Percentiles rank a stretch among this genome's conserved stretches.
Conservation (phyloP, 2,329 filamentous ascomycete species). For the Ophiostoma himal-ulmi region DNA sequence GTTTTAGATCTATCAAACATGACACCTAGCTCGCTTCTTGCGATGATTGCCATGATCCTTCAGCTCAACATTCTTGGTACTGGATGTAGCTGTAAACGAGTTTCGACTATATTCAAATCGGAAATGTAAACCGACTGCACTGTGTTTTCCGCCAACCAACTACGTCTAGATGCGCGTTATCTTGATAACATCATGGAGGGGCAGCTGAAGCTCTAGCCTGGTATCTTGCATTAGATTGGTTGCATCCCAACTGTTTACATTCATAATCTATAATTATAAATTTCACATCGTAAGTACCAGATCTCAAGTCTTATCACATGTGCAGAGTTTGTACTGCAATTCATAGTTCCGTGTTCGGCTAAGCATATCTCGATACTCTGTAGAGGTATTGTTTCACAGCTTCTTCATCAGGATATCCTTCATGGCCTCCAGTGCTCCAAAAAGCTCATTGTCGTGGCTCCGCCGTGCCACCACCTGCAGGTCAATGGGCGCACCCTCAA, state of each 20-base stretch:
- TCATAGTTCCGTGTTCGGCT: neutral
- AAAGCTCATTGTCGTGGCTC: slow-evolving; percentile 16
- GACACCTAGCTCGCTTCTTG: neutral
- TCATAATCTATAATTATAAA: neutral
- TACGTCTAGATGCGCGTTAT: neutral
- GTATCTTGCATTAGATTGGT: neutral
- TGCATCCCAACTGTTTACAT: neutral
- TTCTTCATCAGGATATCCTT: slow-evolving; percentile 1
- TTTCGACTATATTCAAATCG: neutral
- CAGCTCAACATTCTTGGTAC: neutral
- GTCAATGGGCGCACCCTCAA: slow-evolving; percentile 14
- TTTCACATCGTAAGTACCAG: no score
- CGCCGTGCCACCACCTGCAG: slow-evolving; percentile 14
- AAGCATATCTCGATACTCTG: neutral
- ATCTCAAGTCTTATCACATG: neutral
- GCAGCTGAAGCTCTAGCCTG: neutral
- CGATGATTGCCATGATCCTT: neutral
- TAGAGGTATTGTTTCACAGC: neutral
- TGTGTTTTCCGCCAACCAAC: neutral
- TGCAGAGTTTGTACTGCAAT: neutral
- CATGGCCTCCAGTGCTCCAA: neutral
- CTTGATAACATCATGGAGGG: neutral
- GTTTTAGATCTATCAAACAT: neutral
- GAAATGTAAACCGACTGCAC: neutral
- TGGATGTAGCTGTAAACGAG: neutral